A percentile compares a stretch with the other conserved stretches of the same genome.
phyloP scores from a whole-genome alignment of 352 stramenopile genomes.

The Blastocystis sp. region DNA sequence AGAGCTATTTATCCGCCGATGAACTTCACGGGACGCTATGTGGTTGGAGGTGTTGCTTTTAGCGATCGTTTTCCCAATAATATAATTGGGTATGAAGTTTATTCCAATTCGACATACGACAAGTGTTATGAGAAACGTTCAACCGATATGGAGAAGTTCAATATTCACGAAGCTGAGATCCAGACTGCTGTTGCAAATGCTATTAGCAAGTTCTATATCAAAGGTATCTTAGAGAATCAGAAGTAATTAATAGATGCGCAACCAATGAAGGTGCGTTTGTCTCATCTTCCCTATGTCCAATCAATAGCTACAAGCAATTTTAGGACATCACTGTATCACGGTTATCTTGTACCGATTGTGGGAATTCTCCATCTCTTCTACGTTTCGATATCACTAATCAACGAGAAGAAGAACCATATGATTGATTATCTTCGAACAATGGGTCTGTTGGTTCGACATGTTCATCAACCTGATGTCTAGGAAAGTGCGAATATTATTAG shows the following conservation, averaged over 20 bases:
- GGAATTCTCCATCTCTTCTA: background rate
- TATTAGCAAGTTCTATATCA: background rate
- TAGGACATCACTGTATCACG: background rate
- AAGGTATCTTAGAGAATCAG: background rate
- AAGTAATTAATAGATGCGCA: background rate
- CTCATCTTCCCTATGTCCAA: background rate
- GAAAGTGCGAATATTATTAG: background rate
- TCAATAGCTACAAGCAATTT: background rate
- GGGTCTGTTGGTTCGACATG: background rate
- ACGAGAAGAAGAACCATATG: background rate
- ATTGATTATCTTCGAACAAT: constrained; percentile 1
- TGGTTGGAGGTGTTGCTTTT: background rate
- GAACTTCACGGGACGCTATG: background rate
- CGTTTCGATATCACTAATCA: background rate
- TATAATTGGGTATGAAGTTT: background rate
- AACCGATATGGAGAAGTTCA: background rate
- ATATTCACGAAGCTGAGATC: background rate
- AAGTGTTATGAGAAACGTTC: background rate
- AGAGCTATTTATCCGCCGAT: background rate
- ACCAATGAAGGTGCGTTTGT: background rate
- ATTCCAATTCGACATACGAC: background rate
- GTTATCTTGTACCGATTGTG: background rate
- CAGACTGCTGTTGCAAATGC: background rate
- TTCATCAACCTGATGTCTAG: background rate
- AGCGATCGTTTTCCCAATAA: background rate